Conservation (phyloP, 768 basidiomycete species). For the Termitomyces sp. region DNA sequence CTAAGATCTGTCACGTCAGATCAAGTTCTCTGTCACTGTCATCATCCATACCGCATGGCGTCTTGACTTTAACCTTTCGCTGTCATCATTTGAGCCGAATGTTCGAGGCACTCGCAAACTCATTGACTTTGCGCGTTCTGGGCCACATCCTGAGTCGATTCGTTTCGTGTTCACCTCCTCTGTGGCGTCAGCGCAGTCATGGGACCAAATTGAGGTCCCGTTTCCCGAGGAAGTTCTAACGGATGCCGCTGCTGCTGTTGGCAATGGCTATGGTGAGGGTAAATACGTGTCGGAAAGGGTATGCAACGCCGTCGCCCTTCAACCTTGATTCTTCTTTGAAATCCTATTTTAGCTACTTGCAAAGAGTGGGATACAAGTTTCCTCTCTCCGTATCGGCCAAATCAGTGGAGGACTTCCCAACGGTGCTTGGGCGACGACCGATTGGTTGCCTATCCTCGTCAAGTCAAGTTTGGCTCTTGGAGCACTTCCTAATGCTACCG, state of each 20-base stretch:
- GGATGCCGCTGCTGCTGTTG: slow-evolving; percentile 27
- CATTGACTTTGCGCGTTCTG: slow-evolving; percentile 31
- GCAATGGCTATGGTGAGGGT: slow-evolving; percentile 39
- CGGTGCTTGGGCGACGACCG: slow-evolving; percentile 38
- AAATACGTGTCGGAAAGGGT: slow-evolving; percentile 40
- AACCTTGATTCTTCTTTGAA: not conserved
- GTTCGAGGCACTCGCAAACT: slow-evolving; percentile 42
- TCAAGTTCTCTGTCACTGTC: slow-evolving; percentile 25
- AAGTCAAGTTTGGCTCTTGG: slow-evolving; percentile 26
- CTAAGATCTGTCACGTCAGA: slow-evolving; percentile 14
- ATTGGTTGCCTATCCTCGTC: slow-evolving; percentile 43
- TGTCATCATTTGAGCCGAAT: slow-evolving; percentile 46
- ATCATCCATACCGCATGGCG: slow-evolving; percentile 41
- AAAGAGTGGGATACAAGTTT: slow-evolving; percentile 28
- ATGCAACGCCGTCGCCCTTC: not conserved
- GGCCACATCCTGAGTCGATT: slow-evolving; percentile 17
- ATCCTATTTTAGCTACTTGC: slow-evolving; percentile 26
- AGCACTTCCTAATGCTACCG: slow-evolving; percentile 21
- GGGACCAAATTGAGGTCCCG: slow-evolving; percentile 21
- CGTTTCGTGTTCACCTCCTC: slow-evolving; percentile 38
- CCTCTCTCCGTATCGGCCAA: slow-evolving; percentile 41
- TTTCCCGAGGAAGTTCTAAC: slow-evolving; percentile 30
- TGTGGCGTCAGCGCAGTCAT: slow-evolving; percentile 25
- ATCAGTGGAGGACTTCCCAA: slow-evolving; percentile 31
- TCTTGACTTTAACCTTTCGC: slow-evolving; percentile 40